Percentiles rank a stretch among this genome's conserved stretches.
Evolutionary conservation across 257 asterid genomes (phyloP).

Genomic region (Solanum etuberosum): DNA sequence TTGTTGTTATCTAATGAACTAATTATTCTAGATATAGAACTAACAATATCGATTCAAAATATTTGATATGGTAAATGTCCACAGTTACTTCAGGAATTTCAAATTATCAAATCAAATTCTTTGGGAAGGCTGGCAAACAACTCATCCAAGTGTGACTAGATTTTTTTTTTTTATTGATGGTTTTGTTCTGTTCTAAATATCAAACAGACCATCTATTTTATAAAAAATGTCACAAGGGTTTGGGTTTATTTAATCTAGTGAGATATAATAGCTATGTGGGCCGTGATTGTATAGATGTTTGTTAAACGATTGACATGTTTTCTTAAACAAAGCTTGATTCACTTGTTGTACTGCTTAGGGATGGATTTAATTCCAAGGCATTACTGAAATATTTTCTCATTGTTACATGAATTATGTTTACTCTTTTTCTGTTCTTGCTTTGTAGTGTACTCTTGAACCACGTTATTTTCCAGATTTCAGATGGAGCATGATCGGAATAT

Average conservation of each 20-base stretch:
- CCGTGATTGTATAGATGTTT: neutral
- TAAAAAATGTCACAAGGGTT: neutral
- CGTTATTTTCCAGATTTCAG: slow-evolving; percentile 1
- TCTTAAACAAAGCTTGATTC: neutral
- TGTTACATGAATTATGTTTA: neutral
- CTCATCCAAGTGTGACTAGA: neutral
- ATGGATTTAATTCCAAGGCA: neutral
- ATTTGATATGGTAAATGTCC: neutral
- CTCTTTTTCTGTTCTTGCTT: neutral
- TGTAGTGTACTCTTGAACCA: neutral
- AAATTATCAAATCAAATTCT: neutral
- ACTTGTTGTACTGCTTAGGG: neutral
- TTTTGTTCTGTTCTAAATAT: neutral
- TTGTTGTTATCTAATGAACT: neutral
- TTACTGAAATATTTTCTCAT: neutral
- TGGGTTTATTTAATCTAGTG: neutral
- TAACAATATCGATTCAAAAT: neutral
- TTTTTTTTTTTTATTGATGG: neutral
- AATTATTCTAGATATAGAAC: neutral
- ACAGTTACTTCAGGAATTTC: neutral
- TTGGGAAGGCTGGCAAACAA: neutral
- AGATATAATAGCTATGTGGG: neutral
- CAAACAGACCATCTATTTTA: neutral
- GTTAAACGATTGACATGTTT: neutral
- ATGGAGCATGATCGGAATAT: slow-evolving; percentile 42